Conservation (phyloP, 371 early-diverging fungal species). For the Sanchytrium tribonematis region DNA sequence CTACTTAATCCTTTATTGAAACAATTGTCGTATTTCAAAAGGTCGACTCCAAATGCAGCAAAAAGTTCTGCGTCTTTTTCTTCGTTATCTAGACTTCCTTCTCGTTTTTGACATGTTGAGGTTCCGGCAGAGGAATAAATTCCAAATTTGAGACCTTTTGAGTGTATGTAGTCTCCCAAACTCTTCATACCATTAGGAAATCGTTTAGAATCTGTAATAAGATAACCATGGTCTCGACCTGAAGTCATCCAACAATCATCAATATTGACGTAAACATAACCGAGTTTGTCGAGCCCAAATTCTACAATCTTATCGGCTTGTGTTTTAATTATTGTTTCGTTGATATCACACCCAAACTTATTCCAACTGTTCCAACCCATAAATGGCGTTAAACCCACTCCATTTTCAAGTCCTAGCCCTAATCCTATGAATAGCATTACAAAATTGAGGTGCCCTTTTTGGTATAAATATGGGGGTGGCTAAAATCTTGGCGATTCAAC, state of each 20-base stretch:
- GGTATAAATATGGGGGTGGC: too few species aligned
- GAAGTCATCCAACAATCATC: constrained; percentile 19
- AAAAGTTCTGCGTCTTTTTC: constrained; percentile 13
- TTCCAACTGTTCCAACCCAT: constrained; percentile 20
- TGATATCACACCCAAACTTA: constrained; percentile 13
- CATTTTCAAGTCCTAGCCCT: too few species aligned
- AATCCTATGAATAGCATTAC: too few species aligned
- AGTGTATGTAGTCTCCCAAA: constrained; percentile 13
- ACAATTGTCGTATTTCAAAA: constrained; percentile 22
- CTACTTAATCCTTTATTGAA: constrained; percentile 8
- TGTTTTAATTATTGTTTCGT: constrained; percentile 9
- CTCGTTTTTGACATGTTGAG: constrained; percentile 18
- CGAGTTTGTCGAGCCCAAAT: constrained; percentile 9
- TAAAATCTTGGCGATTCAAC: too few species aligned
- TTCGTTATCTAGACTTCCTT: constrained; percentile 17
- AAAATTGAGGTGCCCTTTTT: too few species aligned
- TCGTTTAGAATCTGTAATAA: constrained; percentile 10
- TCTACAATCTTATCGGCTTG: constrained; percentile 13
- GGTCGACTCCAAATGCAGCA: constrained; percentile 17
- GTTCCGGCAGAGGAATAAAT: constrained; percentile 20
- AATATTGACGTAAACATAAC: constrained; percentile 14
- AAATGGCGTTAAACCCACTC: too few species aligned
- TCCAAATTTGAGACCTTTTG: constrained; percentile 15
- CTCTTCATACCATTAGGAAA: constrained; percentile 16
- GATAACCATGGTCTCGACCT: constrained; percentile 11